Evolutionary conservation across 2,329 filamentous ascomycete species (phyloP).

Genomic region (Alternaria novae-zelandiae): DNA sequence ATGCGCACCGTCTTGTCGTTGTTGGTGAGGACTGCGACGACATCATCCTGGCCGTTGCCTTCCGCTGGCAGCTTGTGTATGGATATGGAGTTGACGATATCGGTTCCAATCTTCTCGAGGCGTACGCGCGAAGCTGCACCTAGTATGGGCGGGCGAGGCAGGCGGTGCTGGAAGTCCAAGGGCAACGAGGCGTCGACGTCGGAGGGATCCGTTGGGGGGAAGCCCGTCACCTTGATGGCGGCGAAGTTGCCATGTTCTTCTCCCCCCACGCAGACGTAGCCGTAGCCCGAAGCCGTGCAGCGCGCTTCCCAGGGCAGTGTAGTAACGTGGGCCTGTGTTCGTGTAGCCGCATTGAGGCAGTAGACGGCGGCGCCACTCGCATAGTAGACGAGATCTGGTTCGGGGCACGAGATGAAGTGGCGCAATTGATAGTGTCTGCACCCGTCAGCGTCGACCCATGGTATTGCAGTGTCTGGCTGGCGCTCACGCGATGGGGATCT

Average conservation of each 20-base stretch:
- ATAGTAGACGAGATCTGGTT: slow-evolving; percentile 81
- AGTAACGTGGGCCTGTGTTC: slow-evolving; percentile 76
- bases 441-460: slow-evolving; percentile 17
- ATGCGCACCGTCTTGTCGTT: slow-evolving; percentile 90
- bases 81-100: slow-evolving; percentile 71
- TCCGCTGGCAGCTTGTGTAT: slow-evolving; percentile 61
- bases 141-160: slow-evolving; percentile 49
- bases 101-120: slow-evolving; percentile 65
- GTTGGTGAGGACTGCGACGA: slow-evolving; percentile 81
- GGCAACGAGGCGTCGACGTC: slow-evolving; percentile 66
- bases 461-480: not conserved
- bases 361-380: slow-evolving; percentile 72
- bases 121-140: slow-evolving; percentile 50
- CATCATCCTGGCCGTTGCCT: slow-evolving; percentile 58
- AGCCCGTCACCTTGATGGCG: slow-evolving; percentile 68
- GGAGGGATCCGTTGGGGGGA: slow-evolving; percentile 49
- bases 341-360: slow-evolving; percentile 66
- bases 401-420: slow-evolving; percentile 83
- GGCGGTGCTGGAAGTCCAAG: slow-evolving; percentile 52
- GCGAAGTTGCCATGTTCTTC: slow-evolving; percentile 84
- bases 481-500: slow-evolving; percentile 57
- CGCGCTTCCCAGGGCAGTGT: slow-evolving; percentile 72
- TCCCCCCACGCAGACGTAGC: slow-evolving; percentile 90
- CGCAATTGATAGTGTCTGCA: slow-evolving; percentile 84
- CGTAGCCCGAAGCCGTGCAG: slow-evolving; percentile 84